Evolutionary conservation across 345 rosid species (phyloP), one percentile per base, ranked within the genome.

Genomic region (Kandelia obovata): DNA sequence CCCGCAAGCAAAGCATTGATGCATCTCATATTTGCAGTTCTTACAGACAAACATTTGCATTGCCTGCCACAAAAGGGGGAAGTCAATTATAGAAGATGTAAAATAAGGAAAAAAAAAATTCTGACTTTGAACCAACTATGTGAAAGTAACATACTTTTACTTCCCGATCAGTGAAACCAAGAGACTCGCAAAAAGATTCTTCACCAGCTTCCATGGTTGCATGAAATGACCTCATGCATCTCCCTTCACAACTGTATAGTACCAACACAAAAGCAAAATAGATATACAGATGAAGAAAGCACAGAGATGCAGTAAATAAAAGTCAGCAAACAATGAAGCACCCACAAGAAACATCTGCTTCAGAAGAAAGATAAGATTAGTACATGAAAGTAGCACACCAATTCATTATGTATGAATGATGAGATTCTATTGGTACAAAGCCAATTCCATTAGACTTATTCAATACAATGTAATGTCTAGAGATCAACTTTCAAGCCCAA

Each of bases 211-310:
- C 83, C 62, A 10, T 30, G 55, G 90, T 86, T 55, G 96, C 83
- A 79, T 95, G 99, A 73, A 95, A 95, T 73, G 97, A 86, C 77
- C 99, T 83, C 89, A 95, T 53, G 78, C 99, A 95, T 71, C 77
- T 87, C 55, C 97, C 99, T 20, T 95, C 97, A 79, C 99, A 95
- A 67, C 93, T 88, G 80, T 60, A 78, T 65, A 70, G 69, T 67
- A 65, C 27, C 64, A 71, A 60, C 49, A 43, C 49, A 43, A 75
- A 62, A 62, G 43, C 71, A 72, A 68, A 73, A 53, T 26, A 68
- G 67, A 56, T 16, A 3, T 15, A 5, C 32, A n/a, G 59, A 43
- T 5, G 31, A 56, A 56, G 30, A 19, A 56, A 56, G 30, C 31
- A 25, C 26, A 21, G 28, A 56, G 3, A 56, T 8, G 10, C 25